Conservation (phyloP, 2,329 filamentous ascomycete species). For the Cladophialophora carrionii region DNA sequence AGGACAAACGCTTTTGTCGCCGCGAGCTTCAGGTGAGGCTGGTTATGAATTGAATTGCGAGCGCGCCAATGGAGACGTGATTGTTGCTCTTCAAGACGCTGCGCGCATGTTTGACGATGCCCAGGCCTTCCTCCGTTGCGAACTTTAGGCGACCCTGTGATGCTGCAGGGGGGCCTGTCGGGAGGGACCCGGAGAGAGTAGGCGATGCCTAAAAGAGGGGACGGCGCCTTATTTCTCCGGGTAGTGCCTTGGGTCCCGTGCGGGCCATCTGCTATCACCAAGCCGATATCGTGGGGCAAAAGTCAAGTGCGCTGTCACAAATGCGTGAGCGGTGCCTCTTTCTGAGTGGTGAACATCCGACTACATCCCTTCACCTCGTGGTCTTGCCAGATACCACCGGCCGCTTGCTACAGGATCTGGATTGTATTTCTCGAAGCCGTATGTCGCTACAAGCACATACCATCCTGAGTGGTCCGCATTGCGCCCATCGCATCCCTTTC, state of each 20-base stretch:
- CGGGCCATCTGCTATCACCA: conserved; percentile 11
- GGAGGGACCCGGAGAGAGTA: background rate
- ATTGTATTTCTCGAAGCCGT: background rate
- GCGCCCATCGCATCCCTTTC: background rate
- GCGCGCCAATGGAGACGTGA: background rate
- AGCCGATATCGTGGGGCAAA: conserved; percentile 25
- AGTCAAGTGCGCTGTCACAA: conserved; percentile 12
- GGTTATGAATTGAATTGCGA: background rate
- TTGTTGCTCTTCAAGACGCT: background rate
- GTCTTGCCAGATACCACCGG: conserved; percentile 2
- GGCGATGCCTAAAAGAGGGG: conserved; percentile 8
- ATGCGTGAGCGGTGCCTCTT: conserved; percentile 9
- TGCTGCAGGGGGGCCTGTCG: background rate
- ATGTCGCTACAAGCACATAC: background rate
- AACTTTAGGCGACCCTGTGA: background rate
- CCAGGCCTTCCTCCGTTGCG: background rate
- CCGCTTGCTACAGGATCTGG: conserved; percentile 8
- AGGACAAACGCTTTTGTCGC: background rate
- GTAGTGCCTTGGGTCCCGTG: conserved; percentile 13
- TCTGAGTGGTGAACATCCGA: conserved; percentile 25
- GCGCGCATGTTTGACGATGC: background rate
- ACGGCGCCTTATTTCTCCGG: conserved; percentile 20
- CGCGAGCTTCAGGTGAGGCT: background rate
- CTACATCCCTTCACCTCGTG: conserved; percentile 14
- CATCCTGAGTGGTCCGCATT: background rate